Evolutionary conservation across 495 filamentous ascomycete species (phyloP).

Genomic region (Monascus purpureus): DNA sequence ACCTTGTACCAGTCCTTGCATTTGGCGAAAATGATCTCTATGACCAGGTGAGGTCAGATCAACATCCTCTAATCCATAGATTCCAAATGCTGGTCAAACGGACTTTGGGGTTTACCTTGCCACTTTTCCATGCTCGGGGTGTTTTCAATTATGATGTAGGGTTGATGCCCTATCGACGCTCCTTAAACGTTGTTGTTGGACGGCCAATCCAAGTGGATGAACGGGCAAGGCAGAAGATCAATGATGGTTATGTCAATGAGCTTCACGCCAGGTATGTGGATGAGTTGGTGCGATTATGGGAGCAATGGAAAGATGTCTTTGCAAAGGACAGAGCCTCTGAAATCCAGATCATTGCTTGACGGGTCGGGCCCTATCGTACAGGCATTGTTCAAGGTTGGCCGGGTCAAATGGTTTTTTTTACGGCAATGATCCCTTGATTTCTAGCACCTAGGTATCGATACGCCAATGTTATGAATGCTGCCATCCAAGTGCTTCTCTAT

Average conservation of each 20-base stretch:
- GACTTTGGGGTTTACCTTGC: slow-evolving; percentile 82
- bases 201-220: slow-evolving; percentile 58
- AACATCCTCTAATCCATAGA: slow-evolving; percentile 60
- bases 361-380: too few relatives aligned
- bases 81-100: slow-evolving; percentile 71
- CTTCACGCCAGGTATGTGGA: slow-evolving; percentile 64
- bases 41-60: slow-evolving; percentile 60
- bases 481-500: too few relatives aligned
- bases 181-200: slow-evolving; percentile 81
- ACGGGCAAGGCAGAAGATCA: slow-evolving; percentile 38
- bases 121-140: slow-evolving; percentile 76
- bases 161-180: slow-evolving; percentile 79
- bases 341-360: slow-evolving; percentile 62
- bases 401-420: too few relatives aligned
- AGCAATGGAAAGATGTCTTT: slow-evolving; percentile 78
- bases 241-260: slow-evolving; percentile 61
- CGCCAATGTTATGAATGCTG: too few relatives aligned
- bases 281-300: slow-evolving; percentile 75
- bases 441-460: too few relatives aligned
- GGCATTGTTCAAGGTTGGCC: too few relatives aligned
- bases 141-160: slow-evolving; percentile 98
- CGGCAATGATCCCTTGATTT: too few relatives aligned
- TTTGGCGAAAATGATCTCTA: slow-evolving; percentile 97
- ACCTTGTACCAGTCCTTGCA: slow-evolving; percentile 76
- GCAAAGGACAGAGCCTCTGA: slow-evolving; percentile 56